Conservation (phyloP, 2,329 filamentous ascomycete genomes). For the Penicillium sp. region DNA sequence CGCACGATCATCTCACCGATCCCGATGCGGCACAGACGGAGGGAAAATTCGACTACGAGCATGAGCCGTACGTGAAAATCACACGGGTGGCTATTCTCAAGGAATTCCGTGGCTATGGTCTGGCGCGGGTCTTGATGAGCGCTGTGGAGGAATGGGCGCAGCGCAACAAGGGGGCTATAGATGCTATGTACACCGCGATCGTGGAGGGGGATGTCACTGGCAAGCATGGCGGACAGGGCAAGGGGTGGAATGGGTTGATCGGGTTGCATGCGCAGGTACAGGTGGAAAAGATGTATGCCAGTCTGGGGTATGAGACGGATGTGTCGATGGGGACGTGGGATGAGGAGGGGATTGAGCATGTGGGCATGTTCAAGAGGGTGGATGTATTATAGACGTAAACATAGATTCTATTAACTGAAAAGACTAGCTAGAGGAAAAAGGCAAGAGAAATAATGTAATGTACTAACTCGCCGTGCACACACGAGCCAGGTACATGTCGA, state of each 20-base stretch:
- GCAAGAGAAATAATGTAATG: not conserved
- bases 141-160: slow-evolving; percentile 65
- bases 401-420: not conserved
- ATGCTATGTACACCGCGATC: slow-evolving; percentile 29
- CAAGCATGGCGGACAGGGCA: slow-evolving; percentile 34
- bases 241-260: slow-evolving; percentile 67
- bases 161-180: slow-evolving; percentile 53
- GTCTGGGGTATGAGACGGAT: slow-evolving; percentile 71
- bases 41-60: slow-evolving; percentile 48
- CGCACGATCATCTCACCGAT: slow-evolving; percentile 43
- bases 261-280: slow-evolving; percentile 74
- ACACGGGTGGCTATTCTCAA: slow-evolving; percentile 69
- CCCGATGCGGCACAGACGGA: slow-evolving; percentile 29
- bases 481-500: not conserved
- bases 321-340: slow-evolving; percentile 70
- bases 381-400: slow-evolving; percentile 1
- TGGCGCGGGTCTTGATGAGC: slow-evolving; percentile 64
- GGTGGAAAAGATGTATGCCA: slow-evolving; percentile 63
- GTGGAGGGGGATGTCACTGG: slow-evolving; percentile 29
- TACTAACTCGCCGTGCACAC: not conserved
- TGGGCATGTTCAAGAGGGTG: slow-evolving; percentile 72
- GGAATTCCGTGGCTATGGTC: slow-evolving; percentile 60
- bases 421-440: not conserved
- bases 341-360: slow-evolving; percentile 79
- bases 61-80: slow-evolving; percentile 76